A percentile compares a stretch with the other conserved stretches of the same genome.
Conservation (phyloP, 805 yeast genomes). For the Wickerhamiella allomyrinae region DNA sequence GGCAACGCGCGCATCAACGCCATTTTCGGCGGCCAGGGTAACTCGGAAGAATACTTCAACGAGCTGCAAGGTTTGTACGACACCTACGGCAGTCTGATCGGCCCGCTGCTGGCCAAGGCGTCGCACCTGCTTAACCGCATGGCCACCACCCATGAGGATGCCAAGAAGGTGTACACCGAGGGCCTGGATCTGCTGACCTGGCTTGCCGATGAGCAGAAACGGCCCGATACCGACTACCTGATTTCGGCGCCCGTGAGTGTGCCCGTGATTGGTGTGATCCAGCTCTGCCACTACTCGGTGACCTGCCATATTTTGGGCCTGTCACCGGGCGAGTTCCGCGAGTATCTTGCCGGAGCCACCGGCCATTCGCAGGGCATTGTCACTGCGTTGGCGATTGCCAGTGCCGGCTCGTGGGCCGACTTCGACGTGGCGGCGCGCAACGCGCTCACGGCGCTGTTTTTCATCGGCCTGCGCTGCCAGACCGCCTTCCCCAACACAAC, state of each 20-base stretch:
- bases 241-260: constrained; percentile 87
- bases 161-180: constrained; percentile 80
- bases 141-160: constrained; percentile 57
- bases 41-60: constrained; percentile 92
- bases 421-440: constrained; percentile 59
- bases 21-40: constrained; percentile 98
- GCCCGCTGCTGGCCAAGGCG: constrained; percentile 55
- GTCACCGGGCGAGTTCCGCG: constrained; percentile 78
- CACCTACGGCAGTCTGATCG: constrained; percentile 59
- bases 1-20: constrained; percentile 56
- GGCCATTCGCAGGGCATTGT: constrained; percentile 46
- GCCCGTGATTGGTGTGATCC: constrained; percentile 94
- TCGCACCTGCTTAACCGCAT: constrained; percentile 54
- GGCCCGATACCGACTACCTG: constrained; percentile 74
- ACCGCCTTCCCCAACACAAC: constrained; percentile 86
- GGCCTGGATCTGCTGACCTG: constrained; percentile 82
- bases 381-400: constrained; percentile 81
- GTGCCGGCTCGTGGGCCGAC: constrained; percentile 70
- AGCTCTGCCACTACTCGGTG: constrained; percentile 82
- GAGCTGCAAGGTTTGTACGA: constrained; percentile 79
- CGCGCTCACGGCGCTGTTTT: constrained; percentile 76
- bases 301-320: constrained; percentile 73
- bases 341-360: constrained; percentile 34
- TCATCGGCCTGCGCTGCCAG: constrained; percentile 84
- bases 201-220: constrained; percentile 66